Conservation (phyloP, 768 basidiomycete species). For the Boletus sp. region DNA sequence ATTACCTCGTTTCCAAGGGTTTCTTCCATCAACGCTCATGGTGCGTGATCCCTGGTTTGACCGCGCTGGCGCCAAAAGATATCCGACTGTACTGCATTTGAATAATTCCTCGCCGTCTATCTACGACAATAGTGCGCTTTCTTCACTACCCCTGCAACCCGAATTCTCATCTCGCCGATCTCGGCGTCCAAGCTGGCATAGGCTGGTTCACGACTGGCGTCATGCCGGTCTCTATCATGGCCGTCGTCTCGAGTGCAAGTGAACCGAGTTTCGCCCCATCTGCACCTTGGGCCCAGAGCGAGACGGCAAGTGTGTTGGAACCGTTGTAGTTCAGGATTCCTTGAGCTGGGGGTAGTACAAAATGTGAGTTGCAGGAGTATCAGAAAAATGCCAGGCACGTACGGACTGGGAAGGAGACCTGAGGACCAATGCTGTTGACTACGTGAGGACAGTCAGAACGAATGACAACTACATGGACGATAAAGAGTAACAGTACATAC, state of each 20-base stretch:
- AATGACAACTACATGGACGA: too few species aligned
- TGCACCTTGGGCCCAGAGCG: slow-evolving; percentile 42
- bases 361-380: slow-evolving; percentile 3
- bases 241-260: slow-evolving; percentile 36
- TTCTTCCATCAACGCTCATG: too few species aligned
- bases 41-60: too few species aligned
- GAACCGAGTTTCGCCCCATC: slow-evolving; percentile 43
- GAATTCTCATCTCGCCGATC: slow-evolving; percentile 13
- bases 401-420: slow-evolving; percentile 26
- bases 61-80: too few species aligned
- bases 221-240: slow-evolving; percentile 28
- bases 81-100: neutral
- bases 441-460: neutral
- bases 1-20: too few species aligned
- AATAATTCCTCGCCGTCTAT: neutral
- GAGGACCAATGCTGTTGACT: slow-evolving; percentile 27
- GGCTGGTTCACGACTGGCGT: slow-evolving; percentile 23
- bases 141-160: neutral
- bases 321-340: slow-evolving; percentile 50
- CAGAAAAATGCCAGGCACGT: slow-evolving; percentile 1
- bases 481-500: neutral
- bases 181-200: slow-evolving; percentile 24
- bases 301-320: slow-evolving; percentile 44
- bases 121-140: neutral
- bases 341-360: slow-evolving; percentile 34